Evolutionary conservation across 441 rosid genomes (phyloP), one percentile per base, ranked within the genome.

Genomic region (Theobroma grandiflorum): DNA sequence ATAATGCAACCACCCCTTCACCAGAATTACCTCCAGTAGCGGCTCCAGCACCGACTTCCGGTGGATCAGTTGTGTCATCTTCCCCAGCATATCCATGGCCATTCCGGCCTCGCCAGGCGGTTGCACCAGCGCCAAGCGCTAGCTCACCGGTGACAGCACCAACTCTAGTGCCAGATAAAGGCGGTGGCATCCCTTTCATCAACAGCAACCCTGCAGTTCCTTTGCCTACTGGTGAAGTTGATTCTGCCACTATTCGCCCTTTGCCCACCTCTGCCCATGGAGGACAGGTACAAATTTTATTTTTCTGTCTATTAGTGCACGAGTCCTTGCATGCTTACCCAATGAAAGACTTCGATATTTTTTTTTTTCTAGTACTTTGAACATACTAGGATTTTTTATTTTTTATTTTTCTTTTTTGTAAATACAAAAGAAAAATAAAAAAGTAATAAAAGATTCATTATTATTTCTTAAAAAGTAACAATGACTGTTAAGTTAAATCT

Each of bases 181-280:
- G 86, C 0, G 90, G 89, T 0, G 94, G 93, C 45, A 88, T 93
- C 18, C 98, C 98, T 4, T 96, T 96, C 58, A 96, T 94, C 26
- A 92, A 88, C 61, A 96, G 99, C 74, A 96, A 93, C 70, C 98
- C 99, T 0, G 98, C 98, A 1, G 98, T 96, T 84, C 98, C 99
- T 47, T 82, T 96, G 84, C 99, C 99, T 4, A 96, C 98, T 20
- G 99, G 90, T 65, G 99, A 94, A 86, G 92, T 93, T 11, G 99
- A 96, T 74, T 92, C 98, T 31, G 91, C 98, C 75, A 92, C 98
- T 58, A 94, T 94, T 52, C 84, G 89, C 65, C 98, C 98, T 43
- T 61, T 93, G 75, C 88, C 95, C 22, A 81, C 93, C 62, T 92
- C 98, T 15, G 84, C 62, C 62, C 74, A 84, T 7, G 85, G 72